A percentile compares a stretch with the other conserved stretches of the same genome.
Conservation (phyloP, 192 early-diverging fungal genomes). For the Dissophora globulifera region DNA sequence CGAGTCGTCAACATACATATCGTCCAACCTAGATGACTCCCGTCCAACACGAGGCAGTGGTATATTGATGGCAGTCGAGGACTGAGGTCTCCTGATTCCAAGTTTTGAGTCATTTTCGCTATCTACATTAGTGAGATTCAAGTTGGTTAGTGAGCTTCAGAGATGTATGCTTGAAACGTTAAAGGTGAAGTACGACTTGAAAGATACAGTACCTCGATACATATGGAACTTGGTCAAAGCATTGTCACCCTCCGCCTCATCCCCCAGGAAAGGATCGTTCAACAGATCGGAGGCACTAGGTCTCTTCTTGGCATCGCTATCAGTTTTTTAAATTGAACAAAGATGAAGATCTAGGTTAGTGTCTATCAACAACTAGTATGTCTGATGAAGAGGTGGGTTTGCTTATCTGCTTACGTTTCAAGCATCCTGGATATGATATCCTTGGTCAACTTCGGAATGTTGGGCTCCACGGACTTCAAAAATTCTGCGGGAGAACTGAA, state of each 20-base stretch:
- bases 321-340: not conserved
- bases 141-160: too few species aligned
- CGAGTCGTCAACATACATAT: slow-evolving; percentile 51
- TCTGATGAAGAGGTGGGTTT: too few species aligned
- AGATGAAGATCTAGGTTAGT: too few species aligned
- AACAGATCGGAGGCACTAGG: slow-evolving; percentile 81
- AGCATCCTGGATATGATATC: slow-evolving; percentile 69
- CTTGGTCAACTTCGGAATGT: slow-evolving; percentile 62
- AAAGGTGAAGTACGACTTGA: too few species aligned
- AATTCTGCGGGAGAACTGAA: slow-evolving; percentile 65
- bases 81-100: slow-evolving; percentile 13
- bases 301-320: slow-evolving; percentile 73
- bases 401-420: slow-evolving; percentile 48
- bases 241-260: slow-evolving; percentile 45
- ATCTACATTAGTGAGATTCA: slow-evolving; percentile 13
- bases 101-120: slow-evolving; percentile 31
- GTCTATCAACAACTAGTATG: too few species aligned
- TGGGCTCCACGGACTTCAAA: slow-evolving; percentile 55
- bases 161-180: too few species aligned
- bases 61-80: slow-evolving; percentile 32
- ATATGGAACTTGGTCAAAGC: slow-evolving; percentile 54
- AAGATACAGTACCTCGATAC: slow-evolving; percentile 56
- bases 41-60: slow-evolving; percentile 26
- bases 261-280: slow-evolving; percentile 74
- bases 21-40: slow-evolving; percentile 33